Percentiles rank a stretch among this genome's conserved stretches.
These are phyloP conservation scores for Spiraea crenata DNA, from an alignment of 331 rosid species.

Conservation along the genomic window DNA sequence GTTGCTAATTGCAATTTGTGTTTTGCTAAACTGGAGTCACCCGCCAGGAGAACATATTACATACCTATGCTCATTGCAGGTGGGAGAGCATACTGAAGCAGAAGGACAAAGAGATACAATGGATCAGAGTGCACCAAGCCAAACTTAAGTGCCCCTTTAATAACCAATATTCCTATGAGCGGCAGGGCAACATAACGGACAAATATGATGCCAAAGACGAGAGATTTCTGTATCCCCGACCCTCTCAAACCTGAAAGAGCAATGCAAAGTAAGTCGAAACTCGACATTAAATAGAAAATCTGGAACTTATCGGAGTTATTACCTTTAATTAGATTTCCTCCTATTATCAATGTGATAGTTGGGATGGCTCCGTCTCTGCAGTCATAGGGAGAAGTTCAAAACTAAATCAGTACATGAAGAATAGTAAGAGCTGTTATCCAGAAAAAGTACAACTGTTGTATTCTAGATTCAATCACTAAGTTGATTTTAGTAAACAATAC, in stretches of 20 bases:
- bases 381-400: neutral
- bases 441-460: too few relatives aligned
- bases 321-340: slow-evolving; percentile 60
- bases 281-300: neutral
- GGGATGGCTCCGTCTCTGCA: slow-evolving; percentile 59
- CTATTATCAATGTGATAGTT: slow-evolving; percentile 42
- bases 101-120: slow-evolving; percentile 46
- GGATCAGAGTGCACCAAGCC: slow-evolving; percentile 44
- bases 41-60: neutral
- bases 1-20: too few relatives aligned
- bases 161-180: slow-evolving; percentile 31
- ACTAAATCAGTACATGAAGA: too few relatives aligned
- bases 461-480: too few relatives aligned
- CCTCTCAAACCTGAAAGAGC: slow-evolving; percentile 39
- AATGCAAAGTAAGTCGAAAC: neutral
- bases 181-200: slow-evolving; percentile 46
- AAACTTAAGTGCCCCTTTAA: slow-evolving; percentile 38
- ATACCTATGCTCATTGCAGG: slow-evolving; percentile 48
- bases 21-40: neutral
- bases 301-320: neutral
- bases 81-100: slow-evolving; percentile 41
- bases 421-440: too few relatives aligned
- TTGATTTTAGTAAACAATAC: too few relatives aligned
- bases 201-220: slow-evolving; percentile 33
- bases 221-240: slow-evolving; percentile 36